phyloP scores from a whole-genome alignment of 2,329 filamentous ascomycete species.

The Hysterium pulicare region DNA sequence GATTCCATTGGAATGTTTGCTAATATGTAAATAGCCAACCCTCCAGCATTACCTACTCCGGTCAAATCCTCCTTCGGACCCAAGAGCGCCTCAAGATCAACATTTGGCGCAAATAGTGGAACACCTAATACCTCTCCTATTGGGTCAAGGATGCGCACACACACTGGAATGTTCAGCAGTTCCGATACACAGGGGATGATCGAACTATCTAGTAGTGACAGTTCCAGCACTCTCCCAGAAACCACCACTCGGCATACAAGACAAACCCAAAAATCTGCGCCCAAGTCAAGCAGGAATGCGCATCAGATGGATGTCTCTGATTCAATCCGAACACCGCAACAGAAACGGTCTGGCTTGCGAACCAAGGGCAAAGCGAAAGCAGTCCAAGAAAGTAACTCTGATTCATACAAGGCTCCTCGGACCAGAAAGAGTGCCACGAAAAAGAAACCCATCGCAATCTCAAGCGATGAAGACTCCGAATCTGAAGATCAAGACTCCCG shows the following conservation, averaged over 20 bases:
- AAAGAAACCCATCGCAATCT: not conserved
- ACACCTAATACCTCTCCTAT: not conserved
- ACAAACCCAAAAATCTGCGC: not conserved
- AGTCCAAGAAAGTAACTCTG: not conserved
- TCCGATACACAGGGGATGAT: constrained; percentile 13
- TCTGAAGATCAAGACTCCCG: not conserved
- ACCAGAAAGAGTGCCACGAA: not conserved
- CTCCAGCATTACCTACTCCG: constrained; percentile 1
- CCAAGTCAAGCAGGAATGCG: not conserved
- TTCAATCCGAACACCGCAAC: not conserved
- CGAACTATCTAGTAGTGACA: constrained; percentile 12
- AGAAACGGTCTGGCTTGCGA: not conserved
- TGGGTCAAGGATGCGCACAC: not conserved
- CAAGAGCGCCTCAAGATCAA: constrained; percentile 6
- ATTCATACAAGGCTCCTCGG: too few species aligned
- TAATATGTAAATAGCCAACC: not conserved
- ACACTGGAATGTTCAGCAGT: constrained; percentile 24
- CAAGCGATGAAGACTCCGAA: constrained; percentile 1
- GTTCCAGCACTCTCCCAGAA: not conserved
- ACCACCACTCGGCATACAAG: not conserved
- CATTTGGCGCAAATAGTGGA: not conserved
- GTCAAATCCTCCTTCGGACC: not conserved
- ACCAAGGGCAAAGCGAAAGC: not conserved
- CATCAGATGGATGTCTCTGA: not conserved
- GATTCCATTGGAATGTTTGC: not conserved